Conservation (phyloP, 2,329 filamentous ascomycete genomes). For the Pseudocercospora fuligena region DNA sequence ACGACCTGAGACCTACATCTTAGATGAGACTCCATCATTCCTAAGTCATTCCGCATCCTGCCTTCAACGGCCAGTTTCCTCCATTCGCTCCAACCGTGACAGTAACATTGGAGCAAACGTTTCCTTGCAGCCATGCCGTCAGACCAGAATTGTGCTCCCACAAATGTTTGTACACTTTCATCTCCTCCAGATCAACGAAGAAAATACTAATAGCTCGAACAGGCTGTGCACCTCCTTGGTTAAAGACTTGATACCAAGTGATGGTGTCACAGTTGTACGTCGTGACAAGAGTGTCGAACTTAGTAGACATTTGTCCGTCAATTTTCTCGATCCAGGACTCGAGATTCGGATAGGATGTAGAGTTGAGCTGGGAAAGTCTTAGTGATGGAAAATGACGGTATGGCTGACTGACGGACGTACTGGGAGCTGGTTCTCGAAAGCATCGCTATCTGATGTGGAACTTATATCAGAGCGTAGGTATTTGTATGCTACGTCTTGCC, state of each 20-base stretch:
- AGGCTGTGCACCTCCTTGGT: slow-evolving; percentile 9
- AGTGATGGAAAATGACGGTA: not conserved
- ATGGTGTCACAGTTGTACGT: slow-evolving; percentile 16
- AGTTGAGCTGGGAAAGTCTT: slow-evolving; percentile 1
- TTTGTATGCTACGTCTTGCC: slow-evolving; percentile 1
- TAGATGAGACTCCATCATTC: too few relatives aligned
- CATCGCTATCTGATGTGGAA: slow-evolving; percentile 14
- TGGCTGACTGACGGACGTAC: not conserved
- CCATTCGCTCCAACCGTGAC: slow-evolving; percentile 3
- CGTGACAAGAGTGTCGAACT: slow-evolving; percentile 5
- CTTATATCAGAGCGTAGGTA: slow-evolving; percentile 9
- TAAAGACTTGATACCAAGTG: slow-evolving; percentile 14
- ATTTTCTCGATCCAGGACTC: slow-evolving; percentile 11
- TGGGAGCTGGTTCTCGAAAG: slow-evolving; percentile 13
- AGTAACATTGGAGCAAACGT: not conserved
- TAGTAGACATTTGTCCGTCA: slow-evolving; percentile 1
- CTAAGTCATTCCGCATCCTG: too few relatives aligned
- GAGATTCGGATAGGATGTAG: slow-evolving; percentile 8
- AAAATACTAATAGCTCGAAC: slow-evolving; percentile 13
- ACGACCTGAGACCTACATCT: too few relatives aligned
- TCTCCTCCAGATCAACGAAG: slow-evolving; percentile 9
- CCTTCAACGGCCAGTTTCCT: too few relatives aligned
- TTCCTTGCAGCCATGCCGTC: slow-evolving; percentile 11
- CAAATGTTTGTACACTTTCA: slow-evolving; percentile 10
- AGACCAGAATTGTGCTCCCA: slow-evolving; percentile 14